Evolutionary conservation across 2,329 filamentous ascomycete species (phyloP).

Genomic region (Pleomassaria siparia): DNA sequence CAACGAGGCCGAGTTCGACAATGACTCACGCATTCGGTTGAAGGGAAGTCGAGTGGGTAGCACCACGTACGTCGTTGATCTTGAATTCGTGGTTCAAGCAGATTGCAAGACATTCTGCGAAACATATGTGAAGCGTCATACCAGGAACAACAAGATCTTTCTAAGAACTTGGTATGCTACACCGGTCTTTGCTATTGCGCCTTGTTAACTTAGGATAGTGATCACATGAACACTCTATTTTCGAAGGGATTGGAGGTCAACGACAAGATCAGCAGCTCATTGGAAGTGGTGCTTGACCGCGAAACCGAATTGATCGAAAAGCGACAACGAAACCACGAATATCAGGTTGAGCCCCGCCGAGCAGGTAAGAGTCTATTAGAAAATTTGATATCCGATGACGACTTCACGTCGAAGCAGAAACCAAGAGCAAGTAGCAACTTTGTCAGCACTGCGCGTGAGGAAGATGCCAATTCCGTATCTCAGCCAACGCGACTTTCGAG

Average conservation of each 20-base stretch:
- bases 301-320: neutral
- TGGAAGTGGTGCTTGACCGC: neutral
- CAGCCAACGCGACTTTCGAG: conserved; percentile 2
- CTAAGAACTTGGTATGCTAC: neutral
- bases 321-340: neutral
- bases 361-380: neutral
- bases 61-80: conserved; percentile 21
- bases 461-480: neutral
- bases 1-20: conserved; percentile 16
- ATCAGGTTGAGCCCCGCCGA: neutral
- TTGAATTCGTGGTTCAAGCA: conserved; percentile 18
- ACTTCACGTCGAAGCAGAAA: neutral
- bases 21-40: conserved; percentile 21
- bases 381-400: neutral
- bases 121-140: neutral
- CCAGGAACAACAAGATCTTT: neutral
- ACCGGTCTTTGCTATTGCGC: neutral
- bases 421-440: neutral
- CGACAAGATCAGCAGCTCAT: neutral
- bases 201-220: neutral
- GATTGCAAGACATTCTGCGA: conserved; percentile 17
- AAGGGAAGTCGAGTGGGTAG: no score
- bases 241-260: conserved; percentile 3
- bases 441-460: neutral
- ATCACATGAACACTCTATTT: conserved; percentile 11